Evolutionary conservation across 768 basidiomycete genomes (phyloP), one percentile per base, ranked within the genome.

Genomic region (Coprinopsis marcescibilis): DNA sequence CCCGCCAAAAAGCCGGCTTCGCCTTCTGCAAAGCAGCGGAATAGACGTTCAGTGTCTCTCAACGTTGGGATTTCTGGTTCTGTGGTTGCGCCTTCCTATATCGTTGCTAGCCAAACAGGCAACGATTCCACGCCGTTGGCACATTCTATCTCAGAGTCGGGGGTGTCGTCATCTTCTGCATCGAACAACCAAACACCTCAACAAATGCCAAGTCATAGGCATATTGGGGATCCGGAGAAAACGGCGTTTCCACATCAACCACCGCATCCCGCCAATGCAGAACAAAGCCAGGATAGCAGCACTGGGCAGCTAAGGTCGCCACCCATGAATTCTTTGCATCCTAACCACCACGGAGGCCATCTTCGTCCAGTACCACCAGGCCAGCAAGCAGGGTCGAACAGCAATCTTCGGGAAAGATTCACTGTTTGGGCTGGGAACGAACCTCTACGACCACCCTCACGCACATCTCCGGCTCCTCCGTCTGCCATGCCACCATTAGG

Each of bases 41-140:
- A 83, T 52, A 70, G 81, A 40, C 77, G 82, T 32, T 85, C 85
- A 1, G 72, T 81, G 60, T 87, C 84, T 3, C 67, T 87, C 20
- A 81, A 71, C 50, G 60, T 80, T 25, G 69, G 70, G 7, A 43
- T 45, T 26, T 17, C 39, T 15, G 38, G 50, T 32, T 49, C 50
- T 21, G 34, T 61, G 37, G 34, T 36, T 41, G 49, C 42, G 44
- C 38, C 50, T 11, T 48, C 51, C 58, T 26, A 60, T 51, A 51
- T 48, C 29, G 52, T 58, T 43, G 39, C 57, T 4, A 44, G 34
- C 19, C 30, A 19, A 47, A 57, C 33, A 51, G 60, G 20, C 62
- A 59, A 29, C 4, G 66, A 68, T 36, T 49, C 65, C 25, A 66
- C 58, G 48, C 52, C 59, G 34, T 52, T 65, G 25, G 65, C 68